These are phyloP conservation scores for Bacidia gigantensis DNA, from an alignment of 495 filamentous ascomycete genomes.

Conservation along the genomic window DNA sequence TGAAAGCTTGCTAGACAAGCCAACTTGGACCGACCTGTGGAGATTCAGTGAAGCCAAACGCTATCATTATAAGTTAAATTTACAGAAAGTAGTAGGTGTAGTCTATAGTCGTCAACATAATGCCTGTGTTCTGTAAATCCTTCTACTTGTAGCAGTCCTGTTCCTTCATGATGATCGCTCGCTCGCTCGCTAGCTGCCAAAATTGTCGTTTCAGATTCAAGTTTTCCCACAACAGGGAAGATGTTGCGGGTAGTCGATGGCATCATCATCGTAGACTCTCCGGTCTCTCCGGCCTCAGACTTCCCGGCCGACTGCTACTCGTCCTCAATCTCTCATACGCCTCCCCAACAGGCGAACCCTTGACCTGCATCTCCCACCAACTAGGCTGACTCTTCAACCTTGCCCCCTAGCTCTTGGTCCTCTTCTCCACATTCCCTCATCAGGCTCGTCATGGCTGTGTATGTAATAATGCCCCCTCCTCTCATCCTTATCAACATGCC, in stretches of 20 bases:
- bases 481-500: slow-evolving; percentile 35
- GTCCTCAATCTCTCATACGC: not conserved
- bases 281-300: not conserved
- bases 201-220: no score
- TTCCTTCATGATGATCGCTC: no score
- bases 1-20: no score
- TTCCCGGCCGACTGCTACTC: not conserved
- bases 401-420: not conserved
- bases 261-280: not conserved
- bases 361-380: not conserved
- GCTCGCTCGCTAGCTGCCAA: no score
- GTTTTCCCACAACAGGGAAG: not conserved
- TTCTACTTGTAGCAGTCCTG: no score
- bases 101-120: no score
- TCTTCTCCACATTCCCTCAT: not conserved
- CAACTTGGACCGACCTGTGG: no score
- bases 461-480: slow-evolving; percentile 14
- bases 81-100: no score
- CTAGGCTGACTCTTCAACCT: not conserved
- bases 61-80: no score
- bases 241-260: no score
- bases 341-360: not conserved
- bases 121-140: no score
- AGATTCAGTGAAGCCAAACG: no score
- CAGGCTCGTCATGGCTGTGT: slow-evolving; percentile 7